phyloP scores from a whole-genome alignment of 2,329 filamentous ascomycete genomes.

The Magnaporthiopsis rhizophila region DNA sequence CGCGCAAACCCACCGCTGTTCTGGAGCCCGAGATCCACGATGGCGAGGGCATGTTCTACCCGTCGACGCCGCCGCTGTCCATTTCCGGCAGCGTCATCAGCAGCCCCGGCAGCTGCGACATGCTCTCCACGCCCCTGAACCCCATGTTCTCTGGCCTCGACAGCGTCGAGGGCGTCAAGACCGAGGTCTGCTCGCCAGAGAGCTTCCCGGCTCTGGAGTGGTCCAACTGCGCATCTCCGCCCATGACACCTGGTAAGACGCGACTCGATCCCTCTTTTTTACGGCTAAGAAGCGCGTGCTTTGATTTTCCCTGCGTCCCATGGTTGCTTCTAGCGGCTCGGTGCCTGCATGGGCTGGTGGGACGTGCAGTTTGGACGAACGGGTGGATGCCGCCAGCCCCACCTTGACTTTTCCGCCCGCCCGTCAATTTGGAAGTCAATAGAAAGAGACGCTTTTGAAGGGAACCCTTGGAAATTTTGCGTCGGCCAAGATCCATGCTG shows the following conservation, averaged over 20 bases:
- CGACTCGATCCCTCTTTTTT: conserved; percentile 4
- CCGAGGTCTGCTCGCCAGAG: conserved; percentile 65
- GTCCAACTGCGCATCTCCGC: conserved; percentile 70
- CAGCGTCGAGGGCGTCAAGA: conserved; percentile 59
- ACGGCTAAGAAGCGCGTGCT: not conserved
- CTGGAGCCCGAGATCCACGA: conserved; percentile 68
- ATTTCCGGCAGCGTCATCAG: conserved; percentile 76
- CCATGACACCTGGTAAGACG: conserved; percentile 81
- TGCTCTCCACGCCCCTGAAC: conserved; percentile 76
- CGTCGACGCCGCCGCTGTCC: conserved; percentile 80
- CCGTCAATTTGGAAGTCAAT: not conserved
- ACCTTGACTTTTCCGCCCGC: not conserved
- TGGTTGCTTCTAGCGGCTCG: not conserved
- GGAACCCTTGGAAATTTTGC: not conserved
- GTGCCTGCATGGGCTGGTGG: not conserved
- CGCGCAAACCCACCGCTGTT: conserved; percentile 70
- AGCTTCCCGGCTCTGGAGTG: conserved; percentile 68
- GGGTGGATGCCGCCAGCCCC: not conserved
- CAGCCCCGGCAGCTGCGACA: conserved; percentile 72
- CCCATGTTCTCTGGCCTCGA: conserved; percentile 69
- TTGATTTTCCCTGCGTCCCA: not conserved
- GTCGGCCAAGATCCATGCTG: not conserved
- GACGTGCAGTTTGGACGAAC: not conserved
- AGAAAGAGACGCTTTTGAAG: not conserved
- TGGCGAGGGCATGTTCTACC: conserved; percentile 58